Percentiles rank a stretch among this genome's conserved stretches.
phyloP scores from a whole-genome alignment of 148 eudicot species.

The Vaccinium corymbosum region DNA sequence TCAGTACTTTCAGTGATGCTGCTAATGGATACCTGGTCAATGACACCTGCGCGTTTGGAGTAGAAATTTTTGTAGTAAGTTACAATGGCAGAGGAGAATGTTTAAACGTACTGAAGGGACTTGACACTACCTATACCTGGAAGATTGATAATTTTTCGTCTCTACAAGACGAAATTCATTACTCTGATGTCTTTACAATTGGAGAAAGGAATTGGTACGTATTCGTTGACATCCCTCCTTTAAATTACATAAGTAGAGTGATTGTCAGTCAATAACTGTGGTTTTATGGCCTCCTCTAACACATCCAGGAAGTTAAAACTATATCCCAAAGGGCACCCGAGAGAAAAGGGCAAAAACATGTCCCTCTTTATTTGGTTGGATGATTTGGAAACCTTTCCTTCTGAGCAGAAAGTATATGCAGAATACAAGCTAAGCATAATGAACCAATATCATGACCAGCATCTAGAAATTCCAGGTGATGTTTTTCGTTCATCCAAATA shows the following conservation, averaged over 20 bases:
- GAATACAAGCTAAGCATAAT: neutral
- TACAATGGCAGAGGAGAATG: neutral
- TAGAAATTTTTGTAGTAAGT: neutral
- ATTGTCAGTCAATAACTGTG: neutral
- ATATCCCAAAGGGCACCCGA: neutral
- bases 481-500: neutral
- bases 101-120: neutral
- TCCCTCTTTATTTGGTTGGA: neutral
- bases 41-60: neutral
- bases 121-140: neutral
- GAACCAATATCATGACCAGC: neutral
- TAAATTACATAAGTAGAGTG: neutral
- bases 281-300: neutral
- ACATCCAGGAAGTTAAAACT: neutral
- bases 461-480: neutral
- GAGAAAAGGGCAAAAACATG: neutral
- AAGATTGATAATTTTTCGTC: neutral
- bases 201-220: neutral
- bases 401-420: neutral
- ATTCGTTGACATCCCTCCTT: neutral
- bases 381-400: neutral
- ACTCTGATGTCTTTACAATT: neutral
- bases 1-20: neutral
- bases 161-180: neutral
- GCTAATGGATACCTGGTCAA: neutral